These are phyloP conservation scores for Ogataea philodendri DNA, from an alignment of 805 yeast species.

Conservation along the genomic window DNA sequence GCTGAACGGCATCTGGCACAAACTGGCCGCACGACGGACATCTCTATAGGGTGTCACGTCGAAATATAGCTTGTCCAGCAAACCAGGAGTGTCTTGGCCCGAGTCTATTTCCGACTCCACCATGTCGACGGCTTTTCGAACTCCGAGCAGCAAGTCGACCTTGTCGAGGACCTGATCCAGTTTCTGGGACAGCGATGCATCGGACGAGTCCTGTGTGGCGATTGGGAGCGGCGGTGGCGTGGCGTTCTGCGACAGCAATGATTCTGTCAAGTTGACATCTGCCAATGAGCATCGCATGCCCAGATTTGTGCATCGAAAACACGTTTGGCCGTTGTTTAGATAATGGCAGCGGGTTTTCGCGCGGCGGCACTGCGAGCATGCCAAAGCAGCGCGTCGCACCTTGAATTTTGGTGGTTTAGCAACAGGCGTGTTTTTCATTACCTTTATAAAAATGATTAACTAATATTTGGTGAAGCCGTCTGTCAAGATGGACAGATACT, in stretches of 20 bases:
- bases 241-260: slow-evolving; percentile 8
- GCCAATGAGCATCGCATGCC: slow-evolving; percentile 23
- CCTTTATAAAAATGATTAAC: not conserved
- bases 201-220: not conserved
- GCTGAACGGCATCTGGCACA: slow-evolving; percentile 25
- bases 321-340: slow-evolving; percentile 21
- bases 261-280: slow-evolving; percentile 8
- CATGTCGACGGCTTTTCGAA: slow-evolving; percentile 3
- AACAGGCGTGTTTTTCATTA: slow-evolving; percentile 2
- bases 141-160: slow-evolving; percentile 6
- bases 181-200: slow-evolving; percentile 1
- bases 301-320: slow-evolving; percentile 30
- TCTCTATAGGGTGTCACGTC: slow-evolving; percentile 28
- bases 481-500: slow-evolving; percentile 21
- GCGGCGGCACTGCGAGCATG: slow-evolving; percentile 27
- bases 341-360: slow-evolving; percentile 30
- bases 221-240: not conserved
- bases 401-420: slow-evolving; percentile 7
- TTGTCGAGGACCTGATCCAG: slow-evolving; percentile 5
- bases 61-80: slow-evolving; percentile 18
- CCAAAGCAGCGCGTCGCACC: slow-evolving; percentile 14
- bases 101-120: slow-evolving; percentile 1
- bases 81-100: slow-evolving; percentile 6
- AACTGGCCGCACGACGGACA: slow-evolving; percentile 20
- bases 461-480: slow-evolving; percentile 12